phyloP scores from a whole-genome alignment of 129 eudicot genomes.

The Chrysanthemum lavandulifolium region DNA sequence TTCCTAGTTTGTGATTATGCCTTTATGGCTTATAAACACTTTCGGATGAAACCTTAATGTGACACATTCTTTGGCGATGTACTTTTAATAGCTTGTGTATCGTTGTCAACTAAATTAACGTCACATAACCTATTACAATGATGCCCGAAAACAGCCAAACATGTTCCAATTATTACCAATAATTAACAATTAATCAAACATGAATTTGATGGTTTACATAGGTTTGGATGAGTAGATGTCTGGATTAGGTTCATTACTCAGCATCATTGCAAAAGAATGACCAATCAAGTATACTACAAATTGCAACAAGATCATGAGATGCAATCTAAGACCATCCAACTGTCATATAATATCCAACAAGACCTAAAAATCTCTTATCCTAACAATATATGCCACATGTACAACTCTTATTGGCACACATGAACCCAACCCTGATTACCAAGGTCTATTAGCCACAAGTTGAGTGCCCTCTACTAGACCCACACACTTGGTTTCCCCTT shows the following conservation, averaged over 20 bases:
- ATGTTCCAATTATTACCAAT: background rate
- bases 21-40: too few species aligned
- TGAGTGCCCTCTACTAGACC: background rate
- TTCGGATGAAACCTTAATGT: too few species aligned
- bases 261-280: constrained; percentile 9
- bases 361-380: background rate
- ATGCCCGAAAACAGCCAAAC: background rate
- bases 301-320: constrained; percentile 25
- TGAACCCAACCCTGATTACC: constrained; percentile 2
- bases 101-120: background rate
- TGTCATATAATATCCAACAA: constrained; percentile 9
- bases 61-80: too few species aligned
- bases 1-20: too few species aligned
- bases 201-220: background rate
- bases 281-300: constrained; percentile 21
- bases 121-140: background rate
- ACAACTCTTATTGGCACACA: background rate
- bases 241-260: background rate
- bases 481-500: constrained; percentile 16
- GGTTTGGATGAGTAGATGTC: background rate
- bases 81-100: background rate
- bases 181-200: background rate
- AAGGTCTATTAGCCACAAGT: background rate
- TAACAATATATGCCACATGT: constrained; percentile 1
- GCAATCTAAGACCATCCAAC: constrained; percentile 30